A percentile compares a stretch with the other conserved stretches of the same genome.
These are phyloP conservation scores for Rhodosporidiobolus odoratus DNA, from an alignment of 768 basidiomycete genomes.

Conservation along the genomic window DNA sequence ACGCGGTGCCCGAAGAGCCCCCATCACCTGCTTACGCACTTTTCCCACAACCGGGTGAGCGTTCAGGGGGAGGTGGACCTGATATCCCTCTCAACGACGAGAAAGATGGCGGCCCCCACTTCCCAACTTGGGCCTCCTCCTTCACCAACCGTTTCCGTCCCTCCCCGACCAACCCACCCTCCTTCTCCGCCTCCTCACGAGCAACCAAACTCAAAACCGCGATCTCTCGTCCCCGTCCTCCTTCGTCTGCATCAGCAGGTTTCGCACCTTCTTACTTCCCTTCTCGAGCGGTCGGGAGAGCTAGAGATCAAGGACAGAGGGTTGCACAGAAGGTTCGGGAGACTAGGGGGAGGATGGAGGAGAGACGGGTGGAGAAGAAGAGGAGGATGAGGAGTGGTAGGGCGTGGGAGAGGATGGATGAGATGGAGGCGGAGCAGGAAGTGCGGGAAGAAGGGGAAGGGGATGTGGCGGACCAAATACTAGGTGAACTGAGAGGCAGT, in stretches of 20 bases:
- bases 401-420: background rate
- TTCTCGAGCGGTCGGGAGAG: no score
- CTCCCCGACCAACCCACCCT: no score
- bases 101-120: background rate
- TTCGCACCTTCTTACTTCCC: constrained; percentile 1
- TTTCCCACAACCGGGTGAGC: background rate
- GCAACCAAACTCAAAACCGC: background rate
- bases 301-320: background rate
- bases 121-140: background rate
- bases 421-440: background rate
- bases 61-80: background rate
- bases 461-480: no score
- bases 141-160: background rate
- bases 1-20: background rate
- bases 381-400: background rate
- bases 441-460: no score
- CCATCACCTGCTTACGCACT: background rate
- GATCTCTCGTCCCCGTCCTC: background rate
- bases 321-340: background rate
- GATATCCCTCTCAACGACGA: background rate
- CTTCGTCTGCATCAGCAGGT: background rate
- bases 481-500: no score
- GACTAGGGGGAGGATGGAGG: background rate
- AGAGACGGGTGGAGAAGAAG: background rate
- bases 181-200: background rate